Percentiles rank a stretch among this genome's conserved stretches.
These are phyloP conservation scores for Podospora pseudopauciseta DNA, from an alignment of 495 filamentous ascomycete genomes.

Conservation along the genomic window DNA sequence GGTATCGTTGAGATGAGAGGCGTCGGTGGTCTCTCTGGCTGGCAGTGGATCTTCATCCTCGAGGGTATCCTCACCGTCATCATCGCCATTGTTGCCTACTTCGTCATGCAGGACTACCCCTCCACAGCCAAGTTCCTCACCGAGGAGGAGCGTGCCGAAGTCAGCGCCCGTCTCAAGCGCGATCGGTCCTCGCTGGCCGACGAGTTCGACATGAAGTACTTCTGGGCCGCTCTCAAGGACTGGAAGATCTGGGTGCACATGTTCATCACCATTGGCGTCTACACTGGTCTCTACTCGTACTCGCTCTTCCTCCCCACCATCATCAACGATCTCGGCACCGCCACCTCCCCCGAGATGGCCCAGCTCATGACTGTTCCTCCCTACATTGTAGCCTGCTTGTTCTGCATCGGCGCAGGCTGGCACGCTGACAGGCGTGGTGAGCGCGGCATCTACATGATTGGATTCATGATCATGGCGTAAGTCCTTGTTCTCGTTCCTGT, in stretches of 20 bases:
- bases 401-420: constrained; percentile 51
- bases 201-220: constrained; percentile 66
- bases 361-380: constrained; percentile 63
- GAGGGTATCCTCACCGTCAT: constrained; percentile 68
- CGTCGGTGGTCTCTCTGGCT: constrained; percentile 59
- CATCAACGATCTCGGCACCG: constrained; percentile 53
- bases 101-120: constrained; percentile 76
- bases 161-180: constrained; percentile 59
- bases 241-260: constrained; percentile 71
- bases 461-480: constrained; percentile 41
- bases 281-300: constrained; percentile 62
- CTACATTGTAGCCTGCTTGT: constrained; percentile 49
- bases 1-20: constrained; percentile 66
- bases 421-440: constrained; percentile 50
- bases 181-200: constrained; percentile 77
- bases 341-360: constrained; percentile 48
- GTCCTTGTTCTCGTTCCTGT: constrained; percentile 10
- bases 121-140: constrained; percentile 70
- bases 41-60: constrained; percentile 74
- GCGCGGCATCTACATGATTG: constrained; percentile 58
- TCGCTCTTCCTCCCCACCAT: constrained; percentile 67
- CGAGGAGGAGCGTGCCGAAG: constrained; percentile 60
- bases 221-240: constrained; percentile 68
- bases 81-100: constrained; percentile 54
- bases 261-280: constrained; percentile 48